These are phyloP conservation scores for Yamadazyma ubonensis DNA, from an alignment of 805 yeast genomes.

Conservation along the genomic window DNA sequence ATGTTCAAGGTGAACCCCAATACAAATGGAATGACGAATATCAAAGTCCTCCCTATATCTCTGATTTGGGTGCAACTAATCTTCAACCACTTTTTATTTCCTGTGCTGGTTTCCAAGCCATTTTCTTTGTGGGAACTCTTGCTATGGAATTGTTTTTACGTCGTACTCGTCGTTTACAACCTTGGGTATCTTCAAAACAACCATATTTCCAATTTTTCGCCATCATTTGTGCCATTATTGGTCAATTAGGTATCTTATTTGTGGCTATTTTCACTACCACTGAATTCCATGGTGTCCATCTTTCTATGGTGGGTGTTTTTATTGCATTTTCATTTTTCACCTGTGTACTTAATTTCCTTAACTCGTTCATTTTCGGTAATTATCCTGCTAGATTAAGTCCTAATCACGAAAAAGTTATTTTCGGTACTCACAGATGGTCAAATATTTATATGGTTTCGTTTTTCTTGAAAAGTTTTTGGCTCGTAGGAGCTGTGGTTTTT, in stretches of 20 bases:
- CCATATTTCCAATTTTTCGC: conserved; percentile 42
- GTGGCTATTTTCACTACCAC: conserved; percentile 73
- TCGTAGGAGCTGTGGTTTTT: conserved; percentile 58
- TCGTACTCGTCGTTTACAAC: conserved; percentile 53
- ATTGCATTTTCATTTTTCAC: conserved; percentile 62
- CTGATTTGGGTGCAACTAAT: conserved; percentile 86
- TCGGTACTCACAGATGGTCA: conserved; percentile 37
- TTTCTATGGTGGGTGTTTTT: conserved; percentile 70
- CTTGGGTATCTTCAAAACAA: conserved; percentile 46
- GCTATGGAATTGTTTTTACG: conserved; percentile 64
- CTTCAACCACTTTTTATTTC: conserved; percentile 81
- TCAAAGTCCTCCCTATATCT: conserved; percentile 64
- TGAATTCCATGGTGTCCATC: conserved; percentile 55
- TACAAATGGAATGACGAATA: conserved; percentile 51
- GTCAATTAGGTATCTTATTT: conserved; percentile 71
- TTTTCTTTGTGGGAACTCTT: conserved; percentile 65
- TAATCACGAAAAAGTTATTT: conserved; percentile 38
- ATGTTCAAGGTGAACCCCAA: conserved; percentile 72
- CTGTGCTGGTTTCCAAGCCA: conserved; percentile 74
- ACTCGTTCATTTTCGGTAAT: conserved; percentile 39
- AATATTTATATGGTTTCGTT: conserved; percentile 49
- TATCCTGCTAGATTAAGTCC: conserved; percentile 37
- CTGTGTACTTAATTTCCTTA: conserved; percentile 36
- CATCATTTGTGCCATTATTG: conserved; percentile 48
- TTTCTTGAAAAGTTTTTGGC: conserved; percentile 61